Base-by-base conservation (phyloP, 768 basidiomycete species). In the Mycena metata region DNA sequence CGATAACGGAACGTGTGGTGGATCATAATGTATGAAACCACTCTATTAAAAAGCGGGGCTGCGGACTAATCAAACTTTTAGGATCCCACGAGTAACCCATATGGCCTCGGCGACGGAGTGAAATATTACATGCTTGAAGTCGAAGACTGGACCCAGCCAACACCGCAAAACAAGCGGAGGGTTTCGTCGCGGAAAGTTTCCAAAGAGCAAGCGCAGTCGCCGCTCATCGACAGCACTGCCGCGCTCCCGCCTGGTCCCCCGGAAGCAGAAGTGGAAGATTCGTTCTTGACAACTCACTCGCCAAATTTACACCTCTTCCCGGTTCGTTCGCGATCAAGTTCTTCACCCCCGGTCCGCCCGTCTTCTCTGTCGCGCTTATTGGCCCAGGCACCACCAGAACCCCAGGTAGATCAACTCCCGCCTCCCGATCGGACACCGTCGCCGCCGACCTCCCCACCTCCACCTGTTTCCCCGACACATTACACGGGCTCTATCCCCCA, bases 111-210 rank as follows among this genome's bases (percentile, higher is more conserved):
- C 2, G 91, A 95, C 69, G 95, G 96, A 33, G 90, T 95, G 66
- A 96, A 96, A 80, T 96, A 94, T 72, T 96, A 94, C 78, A 92
- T 95, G 89, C 88, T 96, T 21, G 93, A 96, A 79, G 95, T 96
- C 23, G 95, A 97, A 76, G 93, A 95, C 73, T 97, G 95, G 95
- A 94, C 92, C 2, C 92, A 94, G 73, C 89, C 91, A 1, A 86
- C 83, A 54, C 86, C 80, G 52, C 71, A 87, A 42, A 88, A 87
- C 64, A 92, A 91, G 77, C 87, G 90, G 51, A 84, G 87, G 55
- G 78, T 80, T 36, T 83, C 83, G 10, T 84, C 85, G 11, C 86
- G 84, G 75, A 91, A 90, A 73, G 74, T 81, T 19, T 80, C 84
- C 19, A 73, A 80, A 17, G 86, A 86, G 66, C 80, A 78, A 57